Base-by-base conservation (phyloP, 768 basidiomycete species). In the Podaxis mareebaensis region DNA sequence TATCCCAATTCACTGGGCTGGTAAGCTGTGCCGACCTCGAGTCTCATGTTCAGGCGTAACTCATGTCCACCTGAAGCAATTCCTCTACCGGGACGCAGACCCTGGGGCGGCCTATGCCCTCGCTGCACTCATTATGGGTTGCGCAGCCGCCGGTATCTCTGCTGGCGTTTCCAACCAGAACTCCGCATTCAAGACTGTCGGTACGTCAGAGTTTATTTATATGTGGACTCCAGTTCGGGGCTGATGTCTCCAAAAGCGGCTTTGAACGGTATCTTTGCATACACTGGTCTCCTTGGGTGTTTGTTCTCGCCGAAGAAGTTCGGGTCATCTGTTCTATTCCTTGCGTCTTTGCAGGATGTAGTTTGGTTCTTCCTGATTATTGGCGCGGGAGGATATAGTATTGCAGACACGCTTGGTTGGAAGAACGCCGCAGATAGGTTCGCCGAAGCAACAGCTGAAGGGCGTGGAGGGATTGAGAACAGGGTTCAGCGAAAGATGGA, bases 151-250 rank as follows among this genome's bases (percentile, higher is more conserved):
- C 5, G 70, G 62, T 20, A 65, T 72, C 42, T 67, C 66, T n/a
- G 71, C 71, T 51, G 68, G 66, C 3, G 64, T 67, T 55, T 67
- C 67, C 39, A 56, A 63, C 40, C 67, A 68, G 11, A 64, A 70
- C 24, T 67, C 68, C 26, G 70, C 69, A 6, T 69, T 70, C 56
- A 67, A 70, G 51, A 63, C 64, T n/a, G 60, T 72, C n/a, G 71
- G 71, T 70, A 57, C 24, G 69, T 66, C n/a, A n/a, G 33, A 33
- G 8, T 33, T 2, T 22, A 33, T 22, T 48, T 6, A 6, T 36
- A 13, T 17, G n/a, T 2, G 22, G 1, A 26, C 11, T 52, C 22
- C 20, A 24, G 39, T 51, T 28, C 33, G 20, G n/a, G 40, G 22
- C 13, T 36, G n/a, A 24, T 17, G 36, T 52, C 10, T 11, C 17